A percentile compares a stretch with the other conserved stretches of the same genome.
phyloP scores from a whole-genome alignment of 2,329 filamentous ascomycete species.

The Aspergillus sergii region DNA sequence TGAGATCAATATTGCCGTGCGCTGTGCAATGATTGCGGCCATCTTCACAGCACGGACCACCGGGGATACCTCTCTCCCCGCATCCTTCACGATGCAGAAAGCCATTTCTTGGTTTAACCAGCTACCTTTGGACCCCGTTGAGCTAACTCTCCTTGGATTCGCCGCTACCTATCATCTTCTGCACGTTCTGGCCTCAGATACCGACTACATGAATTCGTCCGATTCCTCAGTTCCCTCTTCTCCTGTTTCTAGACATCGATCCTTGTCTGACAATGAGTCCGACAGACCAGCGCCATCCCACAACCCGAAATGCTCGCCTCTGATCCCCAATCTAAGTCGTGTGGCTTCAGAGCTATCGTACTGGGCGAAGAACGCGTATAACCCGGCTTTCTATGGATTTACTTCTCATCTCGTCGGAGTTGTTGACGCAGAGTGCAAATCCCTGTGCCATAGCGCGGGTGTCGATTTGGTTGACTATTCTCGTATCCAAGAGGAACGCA shows the following conservation, averaged over 20 bases:
- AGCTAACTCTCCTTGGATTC: conserved; percentile 46
- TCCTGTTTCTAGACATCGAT: conserved; percentile 25
- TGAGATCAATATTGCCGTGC: conserved; percentile 60
- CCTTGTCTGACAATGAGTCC: conserved; percentile 32
- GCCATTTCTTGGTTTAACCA: conserved; percentile 47
- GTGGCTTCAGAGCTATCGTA: conserved; percentile 46
- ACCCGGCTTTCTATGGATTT: conserved; percentile 46
- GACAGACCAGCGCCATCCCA: conserved; percentile 19
- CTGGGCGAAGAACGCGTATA: conserved; percentile 49
- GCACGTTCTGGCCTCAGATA: conserved; percentile 44
- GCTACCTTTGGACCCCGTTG: conserved; percentile 45
- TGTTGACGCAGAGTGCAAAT: conserved; percentile 42
- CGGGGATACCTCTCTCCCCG: conserved; percentile 34
- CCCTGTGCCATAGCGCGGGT: conserved; percentile 38
- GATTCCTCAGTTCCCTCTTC: conserved; percentile 34
- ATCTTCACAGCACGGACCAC: conserved; percentile 47
- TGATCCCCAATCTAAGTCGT: conserved; percentile 38
- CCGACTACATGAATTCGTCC: conserved; percentile 40
- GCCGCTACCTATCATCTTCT: conserved; percentile 45
- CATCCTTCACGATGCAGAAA: conserved; percentile 42
- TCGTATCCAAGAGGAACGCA: conserved; percentile 23
- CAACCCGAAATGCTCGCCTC: conserved; percentile 19
- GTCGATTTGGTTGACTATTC: conserved; percentile 37
- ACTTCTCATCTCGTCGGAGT: conserved; percentile 39
- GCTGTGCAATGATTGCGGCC: conserved; percentile 61